These are phyloP conservation scores for Amphibolis antarctica DNA, from an alignment of 106 monocot genomes.

Conservation along the genomic window DNA sequence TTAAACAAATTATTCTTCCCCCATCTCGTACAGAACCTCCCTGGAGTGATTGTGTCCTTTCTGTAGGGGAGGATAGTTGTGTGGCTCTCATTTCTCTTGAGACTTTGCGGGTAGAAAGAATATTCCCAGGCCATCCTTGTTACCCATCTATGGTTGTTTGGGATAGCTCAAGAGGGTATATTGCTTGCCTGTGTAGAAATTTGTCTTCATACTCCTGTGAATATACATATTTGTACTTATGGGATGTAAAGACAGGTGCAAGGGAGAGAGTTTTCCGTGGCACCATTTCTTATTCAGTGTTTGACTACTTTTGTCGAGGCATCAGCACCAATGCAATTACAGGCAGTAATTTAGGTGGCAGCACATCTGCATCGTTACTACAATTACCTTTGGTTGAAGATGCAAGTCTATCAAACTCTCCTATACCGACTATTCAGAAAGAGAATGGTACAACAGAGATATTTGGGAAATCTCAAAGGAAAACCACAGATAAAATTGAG, in stretches of 20 bases:
- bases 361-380: conserved; percentile 60
- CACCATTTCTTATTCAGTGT: conserved; percentile 62
- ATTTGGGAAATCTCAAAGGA: conserved; percentile 9
- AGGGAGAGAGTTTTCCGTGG: conserved; percentile 67
- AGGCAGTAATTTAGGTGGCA: conserved; percentile 47
- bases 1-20: conserved; percentile 84
- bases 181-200: conserved; percentile 76
- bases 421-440: conserved; percentile 7
- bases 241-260: conserved; percentile 94
- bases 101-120: conserved; percentile 75
- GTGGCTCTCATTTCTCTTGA: conserved; percentile 82
- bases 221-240: conserved; percentile 46
- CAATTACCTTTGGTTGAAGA: conserved; percentile 54
- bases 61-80: conserved; percentile 76
- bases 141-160: conserved; percentile 70
- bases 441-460: conserved; percentile 2
- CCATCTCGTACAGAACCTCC: conserved; percentile 38
- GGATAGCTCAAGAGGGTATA: conserved; percentile 79
- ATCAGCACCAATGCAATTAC: conserved; percentile 34
- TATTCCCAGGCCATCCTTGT: conserved; percentile 88
- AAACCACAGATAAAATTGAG: conserved; percentile 14
- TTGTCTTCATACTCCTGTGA: conserved; percentile 22
- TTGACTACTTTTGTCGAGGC: conserved; percentile 78
- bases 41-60: conserved; percentile 82
- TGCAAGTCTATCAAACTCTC: conserved; percentile 21